Conservation (phyloP, 345 rosid species). For the Syzygium grande region DNA sequence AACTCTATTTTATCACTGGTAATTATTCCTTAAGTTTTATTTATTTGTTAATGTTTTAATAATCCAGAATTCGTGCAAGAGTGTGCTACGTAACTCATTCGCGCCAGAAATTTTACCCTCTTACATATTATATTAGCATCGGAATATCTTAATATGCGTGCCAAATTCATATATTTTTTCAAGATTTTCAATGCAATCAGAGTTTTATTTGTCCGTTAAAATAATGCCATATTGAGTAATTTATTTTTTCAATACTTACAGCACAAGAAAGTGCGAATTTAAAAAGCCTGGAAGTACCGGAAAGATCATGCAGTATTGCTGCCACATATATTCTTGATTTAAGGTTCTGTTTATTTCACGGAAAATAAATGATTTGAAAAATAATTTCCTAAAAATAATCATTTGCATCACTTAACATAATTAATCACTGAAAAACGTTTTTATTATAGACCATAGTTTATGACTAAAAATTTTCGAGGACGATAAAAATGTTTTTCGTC, state of each 20-base stretch:
- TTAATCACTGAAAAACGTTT: too few species aligned
- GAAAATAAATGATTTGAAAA: too few species aligned
- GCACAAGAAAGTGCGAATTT: neutral
- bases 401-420: too few species aligned
- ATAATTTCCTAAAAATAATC: too few species aligned
- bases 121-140: neutral
- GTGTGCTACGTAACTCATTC: neutral
- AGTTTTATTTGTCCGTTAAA: neutral
- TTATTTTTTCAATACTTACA: neutral
- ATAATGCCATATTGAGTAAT: fast-evolving
- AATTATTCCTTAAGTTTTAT: neutral
- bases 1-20: neutral
- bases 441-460: too few species aligned
- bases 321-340: neutral
- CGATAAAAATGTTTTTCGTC: too few species aligned
- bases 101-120: neutral
- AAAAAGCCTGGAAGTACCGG: neutral
- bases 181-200: neutral
- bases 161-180: neutral
- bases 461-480: too few species aligned
- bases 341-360: too few species aligned
- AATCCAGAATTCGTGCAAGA: neutral
- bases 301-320: neutral
- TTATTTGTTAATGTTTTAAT: too few species aligned
- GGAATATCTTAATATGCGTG: neutral